A percentile compares a stretch with the other conserved stretches of the same genome.
Conservation (phyloP, 2,329 filamentous ascomycete genomes). For the Apiospora phragmitis region DNA sequence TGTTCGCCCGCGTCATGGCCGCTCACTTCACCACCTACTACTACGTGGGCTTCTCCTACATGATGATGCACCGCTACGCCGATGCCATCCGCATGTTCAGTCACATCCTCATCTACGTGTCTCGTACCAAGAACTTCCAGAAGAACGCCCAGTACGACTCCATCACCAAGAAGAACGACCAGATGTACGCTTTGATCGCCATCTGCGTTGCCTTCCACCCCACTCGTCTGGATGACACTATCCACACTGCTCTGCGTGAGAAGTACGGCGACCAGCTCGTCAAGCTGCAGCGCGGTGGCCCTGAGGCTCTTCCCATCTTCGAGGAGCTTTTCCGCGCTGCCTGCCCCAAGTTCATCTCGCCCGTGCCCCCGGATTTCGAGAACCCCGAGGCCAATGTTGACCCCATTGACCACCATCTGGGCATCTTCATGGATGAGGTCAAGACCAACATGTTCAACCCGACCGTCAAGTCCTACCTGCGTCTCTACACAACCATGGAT, state of each 20-base stretch:
- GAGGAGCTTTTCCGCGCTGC: constrained; percentile 96
- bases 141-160: constrained; percentile 98
- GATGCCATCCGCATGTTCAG: constrained; percentile 99
- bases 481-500: constrained; percentile 99
- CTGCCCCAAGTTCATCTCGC: constrained; percentile 99
- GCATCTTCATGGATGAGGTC: constrained; percentile 99
- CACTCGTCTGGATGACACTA: constrained; percentile 95
- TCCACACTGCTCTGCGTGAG: constrained; percentile 95
- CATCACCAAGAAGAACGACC: constrained; percentile 99
- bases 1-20: constrained; percentile 99
- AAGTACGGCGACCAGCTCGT: constrained; percentile 99
- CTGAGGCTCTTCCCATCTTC: constrained; percentile 92
- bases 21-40: constrained; percentile 99
- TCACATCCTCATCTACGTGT: constrained; percentile 99
- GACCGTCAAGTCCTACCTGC: constrained; percentile 96
- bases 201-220: constrained; percentile 99
- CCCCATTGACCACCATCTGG: constrained; percentile 93
- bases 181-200: constrained; percentile 98
- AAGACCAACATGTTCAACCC: constrained; percentile 99
- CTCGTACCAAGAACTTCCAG: constrained; percentile 99
- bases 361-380: constrained; percentile 95
- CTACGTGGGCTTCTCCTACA: constrained; percentile 99
- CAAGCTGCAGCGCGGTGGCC: constrained; percentile 93
- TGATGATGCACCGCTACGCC: constrained; percentile 99
- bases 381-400: constrained; percentile 95